Evolutionary conservation across 202 grass and related monocot genomes (phyloP), one percentile per base, ranked within the genome.

Genomic region (Zizania palustris): DNA sequence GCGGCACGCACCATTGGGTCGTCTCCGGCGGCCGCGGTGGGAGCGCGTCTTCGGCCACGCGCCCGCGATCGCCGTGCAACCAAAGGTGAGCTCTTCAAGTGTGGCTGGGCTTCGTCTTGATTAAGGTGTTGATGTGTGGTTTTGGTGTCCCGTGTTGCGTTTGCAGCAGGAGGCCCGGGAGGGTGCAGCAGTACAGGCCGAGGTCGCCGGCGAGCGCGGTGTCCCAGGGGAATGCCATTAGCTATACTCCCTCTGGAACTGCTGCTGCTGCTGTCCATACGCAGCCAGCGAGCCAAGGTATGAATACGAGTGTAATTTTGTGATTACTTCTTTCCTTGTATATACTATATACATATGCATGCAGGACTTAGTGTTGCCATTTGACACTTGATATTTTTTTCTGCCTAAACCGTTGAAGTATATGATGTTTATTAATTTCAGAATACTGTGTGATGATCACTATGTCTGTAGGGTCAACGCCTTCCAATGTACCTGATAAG

Each of bases 1-100:
- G 57, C 44, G 40, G 72, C 59, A 71, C 77, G 1, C 84, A 73
- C 79, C 79, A 81, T 71, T 86, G 84, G 77, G 84, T 86, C 65
- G 57, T 86, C 77, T 86, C 65, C 15, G 73, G 73, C 7, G 60
- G 72, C 66, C 78, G 73, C 37, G 78, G 72, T 28, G 28, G 28
- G 12, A 71, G 59, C 77, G 51, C 78, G 13, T 38, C 77, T 76
- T 71, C 69, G 35, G 76, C 69, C 16, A 12, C 70, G 20, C 53
- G 53, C 19, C 50, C 61, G 20, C 75, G 10, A 19, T 76, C 66
- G n/a, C 78, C 66, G 11, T 59, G 66, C 15, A 77, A 77, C 19
- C 34, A 73, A 59, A 82, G 84, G 84, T 82, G 59, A 66, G 45
- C 34, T 18, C 7, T 0, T 82, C 33, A 14, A 19, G 0, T 4